Conservation (phyloP, 352 stramenopile species). For the Albugo laibachii region DNA sequence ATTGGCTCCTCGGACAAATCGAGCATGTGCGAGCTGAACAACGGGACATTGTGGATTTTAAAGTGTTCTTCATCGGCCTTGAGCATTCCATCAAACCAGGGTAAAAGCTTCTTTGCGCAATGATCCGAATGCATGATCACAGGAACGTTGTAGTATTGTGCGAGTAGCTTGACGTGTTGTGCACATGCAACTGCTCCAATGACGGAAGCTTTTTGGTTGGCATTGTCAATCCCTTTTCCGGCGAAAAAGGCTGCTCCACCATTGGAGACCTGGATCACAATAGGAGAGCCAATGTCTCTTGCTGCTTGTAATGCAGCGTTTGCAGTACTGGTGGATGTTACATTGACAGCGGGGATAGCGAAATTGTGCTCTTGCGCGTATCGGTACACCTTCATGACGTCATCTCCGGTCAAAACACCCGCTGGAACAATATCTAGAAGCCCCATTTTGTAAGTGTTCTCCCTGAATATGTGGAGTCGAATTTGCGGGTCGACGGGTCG, state of each 20-base stretch:
- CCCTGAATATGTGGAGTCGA: background rate
- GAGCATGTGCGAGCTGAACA: slow-evolving; percentile 98
- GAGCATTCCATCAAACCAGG: slow-evolving; percentile 96
- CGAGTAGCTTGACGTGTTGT: slow-evolving; percentile 92
- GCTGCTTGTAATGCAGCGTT: slow-evolving; percentile 94
- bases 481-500: too few species aligned
- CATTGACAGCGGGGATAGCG: slow-evolving; percentile 96
- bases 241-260: slow-evolving; percentile 93
- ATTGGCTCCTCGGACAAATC: slow-evolving; percentile 95
- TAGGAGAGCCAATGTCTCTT: slow-evolving; percentile 89
- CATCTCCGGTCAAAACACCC: slow-evolving; percentile 73
- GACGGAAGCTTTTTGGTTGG: slow-evolving; percentile 73
- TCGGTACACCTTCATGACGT: slow-evolving; percentile 82
- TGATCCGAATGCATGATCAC: slow-evolving; percentile 98
- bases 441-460: slow-evolving; percentile 32
- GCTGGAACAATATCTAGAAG: slow-evolving; percentile 66
- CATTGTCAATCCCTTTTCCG: slow-evolving; percentile 93
- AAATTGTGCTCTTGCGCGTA: slow-evolving; percentile 89
- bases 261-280: slow-evolving; percentile 98
- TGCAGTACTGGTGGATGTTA: slow-evolving; percentile 89
- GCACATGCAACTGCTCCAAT: slow-evolving; percentile 78
- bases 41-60: slow-evolving; percentile 79
- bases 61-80: slow-evolving; percentile 93
- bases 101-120: slow-evolving; percentile 96
- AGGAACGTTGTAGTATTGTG: slow-evolving; percentile 91